These are phyloP conservation scores for Penicillium sp. DNA, from an alignment of 2,329 filamentous ascomycete genomes.

Conservation along the genomic window DNA sequence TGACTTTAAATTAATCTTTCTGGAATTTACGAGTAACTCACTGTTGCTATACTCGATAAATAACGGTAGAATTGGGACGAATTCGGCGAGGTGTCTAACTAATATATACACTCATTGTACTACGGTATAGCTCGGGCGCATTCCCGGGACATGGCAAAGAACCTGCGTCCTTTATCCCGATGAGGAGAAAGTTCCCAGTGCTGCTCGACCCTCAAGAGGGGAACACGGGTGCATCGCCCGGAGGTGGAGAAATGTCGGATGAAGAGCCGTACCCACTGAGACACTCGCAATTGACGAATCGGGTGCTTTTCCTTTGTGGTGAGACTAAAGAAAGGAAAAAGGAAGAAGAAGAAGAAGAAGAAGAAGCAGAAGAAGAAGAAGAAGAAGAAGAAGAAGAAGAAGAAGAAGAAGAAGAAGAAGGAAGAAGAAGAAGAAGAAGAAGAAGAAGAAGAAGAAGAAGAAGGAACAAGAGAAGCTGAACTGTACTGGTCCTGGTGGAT, in stretches of 20 bases:
- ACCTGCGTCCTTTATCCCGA: conserved; percentile 1
- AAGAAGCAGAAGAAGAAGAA: too few relatives aligned
- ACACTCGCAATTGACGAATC: not conserved
- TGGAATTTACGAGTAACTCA: not conserved
- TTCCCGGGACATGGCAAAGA: not conserved
- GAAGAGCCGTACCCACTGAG: not conserved
- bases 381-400: too few relatives aligned
- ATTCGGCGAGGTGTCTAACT: not conserved
- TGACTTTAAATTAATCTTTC: not conserved
- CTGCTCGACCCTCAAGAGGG: not conserved
- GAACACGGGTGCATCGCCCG: conserved; percentile 1
- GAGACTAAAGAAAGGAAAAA: not conserved
- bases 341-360: not conserved
- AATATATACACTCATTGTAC: not conserved
- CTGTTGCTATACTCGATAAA: not conserved
- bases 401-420: too few relatives aligned
- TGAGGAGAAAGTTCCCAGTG: conserved; percentile 3
- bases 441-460: too few relatives aligned
- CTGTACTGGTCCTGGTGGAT: not conserved
- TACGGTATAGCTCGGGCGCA: not conserved
- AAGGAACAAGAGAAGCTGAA: not conserved
- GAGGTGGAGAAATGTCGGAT: conserved; percentile 5
- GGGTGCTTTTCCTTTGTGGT: not conserved
- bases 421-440: too few relatives aligned
- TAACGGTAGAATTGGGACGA: not conserved